Conservation (phyloP, 805 yeast species). For the Barnettozyma salicaria region DNA sequence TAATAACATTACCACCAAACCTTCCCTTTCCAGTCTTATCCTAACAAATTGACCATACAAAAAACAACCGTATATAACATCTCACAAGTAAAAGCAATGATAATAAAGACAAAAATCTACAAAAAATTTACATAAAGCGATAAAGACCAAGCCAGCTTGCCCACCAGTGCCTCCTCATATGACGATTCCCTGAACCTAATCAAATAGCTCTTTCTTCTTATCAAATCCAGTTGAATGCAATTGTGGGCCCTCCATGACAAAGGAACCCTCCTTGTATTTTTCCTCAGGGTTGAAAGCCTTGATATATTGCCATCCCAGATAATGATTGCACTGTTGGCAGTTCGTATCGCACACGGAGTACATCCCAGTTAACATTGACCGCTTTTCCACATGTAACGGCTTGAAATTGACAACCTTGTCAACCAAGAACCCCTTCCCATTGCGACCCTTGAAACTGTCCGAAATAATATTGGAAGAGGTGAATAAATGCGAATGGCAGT, state of each 20-base stretch:
- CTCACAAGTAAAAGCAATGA: no score
- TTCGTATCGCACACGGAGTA: constrained; percentile 50
- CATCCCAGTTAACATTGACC: constrained; percentile 54
- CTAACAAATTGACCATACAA: no score
- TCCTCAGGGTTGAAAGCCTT: constrained; percentile 40
- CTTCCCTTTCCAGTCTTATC: no score
- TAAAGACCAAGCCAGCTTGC: no score
- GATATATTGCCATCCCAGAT: constrained; percentile 62
- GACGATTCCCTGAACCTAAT: neutral
- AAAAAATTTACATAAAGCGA: no score
- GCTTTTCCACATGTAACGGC: constrained; percentile 31
- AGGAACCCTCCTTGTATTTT: constrained; percentile 56
- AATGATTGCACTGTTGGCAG: constrained; percentile 48
- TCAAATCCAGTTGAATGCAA: neutral
- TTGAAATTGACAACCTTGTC: constrained; percentile 40
- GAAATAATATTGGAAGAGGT: constrained; percentile 15
- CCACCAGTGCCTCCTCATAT: no score
- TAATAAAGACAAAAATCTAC: no score
- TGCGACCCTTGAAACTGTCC: constrained; percentile 44
- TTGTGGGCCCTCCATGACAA: constrained; percentile 34
- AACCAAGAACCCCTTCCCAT: constrained; percentile 55
- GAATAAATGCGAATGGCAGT: constrained; percentile 21
- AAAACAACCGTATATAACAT: no score
- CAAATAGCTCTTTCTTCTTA: neutral
- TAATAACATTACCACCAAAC: no score